A percentile compares a stretch with the other conserved stretches of the same genome.
Evolutionary conservation across 139 green algal genomes (phyloP).

Genomic region (Nannochloris sp.): DNA sequence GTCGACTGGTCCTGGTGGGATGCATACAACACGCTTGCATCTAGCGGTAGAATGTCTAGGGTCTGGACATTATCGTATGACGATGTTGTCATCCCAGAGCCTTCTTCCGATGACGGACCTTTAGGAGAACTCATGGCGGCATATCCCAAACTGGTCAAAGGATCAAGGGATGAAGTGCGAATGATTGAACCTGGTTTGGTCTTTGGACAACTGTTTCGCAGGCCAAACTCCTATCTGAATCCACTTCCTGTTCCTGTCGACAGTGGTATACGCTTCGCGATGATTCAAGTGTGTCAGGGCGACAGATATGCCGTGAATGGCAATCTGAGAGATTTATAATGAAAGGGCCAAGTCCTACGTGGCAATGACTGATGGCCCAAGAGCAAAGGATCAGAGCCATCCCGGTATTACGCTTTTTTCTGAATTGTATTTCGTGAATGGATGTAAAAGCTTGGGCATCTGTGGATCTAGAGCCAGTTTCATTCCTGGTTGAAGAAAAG

Average conservation of each 20-base stretch:
- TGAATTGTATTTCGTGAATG: too few species aligned
- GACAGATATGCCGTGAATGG: constrained; percentile 4
- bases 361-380: too few species aligned
- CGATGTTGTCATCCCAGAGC: constrained; percentile 1
- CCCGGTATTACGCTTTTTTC: too few species aligned
- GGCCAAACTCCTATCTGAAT: constrained; percentile 11
- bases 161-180: constrained; percentile 7
- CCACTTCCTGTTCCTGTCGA: constrained; percentile 7
- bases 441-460: too few species aligned
- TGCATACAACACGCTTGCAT: not conserved
- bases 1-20: constrained; percentile 9
- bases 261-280: constrained; percentile 4
- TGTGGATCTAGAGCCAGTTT: too few species aligned
- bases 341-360: not conserved
- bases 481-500: too few species aligned
- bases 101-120: not conserved
- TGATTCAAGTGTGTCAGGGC: constrained; percentile 9
- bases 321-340: constrained; percentile 3
- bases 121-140: not conserved
- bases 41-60: not conserved
- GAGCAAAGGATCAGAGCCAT: too few species aligned
- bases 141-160: constrained; percentile 7
- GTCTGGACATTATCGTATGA: constrained; percentile 9
- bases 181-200: constrained; percentile 10
- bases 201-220: constrained; percentile 8